Percentiles rank a stretch among this genome's conserved stretches.
Evolutionary conservation across 768 basidiomycete species (phyloP).

Genomic region (Leccinum pellstonianum): DNA sequence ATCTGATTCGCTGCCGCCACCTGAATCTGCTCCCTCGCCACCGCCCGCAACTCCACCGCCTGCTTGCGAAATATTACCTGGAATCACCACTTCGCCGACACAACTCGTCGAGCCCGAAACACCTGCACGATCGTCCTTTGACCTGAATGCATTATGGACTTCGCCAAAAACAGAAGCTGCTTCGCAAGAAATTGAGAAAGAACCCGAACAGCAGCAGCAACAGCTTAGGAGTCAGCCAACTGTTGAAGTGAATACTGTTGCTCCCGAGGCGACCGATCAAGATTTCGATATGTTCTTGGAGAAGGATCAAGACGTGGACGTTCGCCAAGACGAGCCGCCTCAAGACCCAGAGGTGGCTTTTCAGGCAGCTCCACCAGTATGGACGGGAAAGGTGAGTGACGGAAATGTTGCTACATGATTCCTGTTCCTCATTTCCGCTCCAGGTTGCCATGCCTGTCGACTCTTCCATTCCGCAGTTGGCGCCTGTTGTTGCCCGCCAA

Average conservation of each 20-base stretch:
- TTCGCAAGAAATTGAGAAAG: constrained; percentile 19
- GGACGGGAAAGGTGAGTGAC: constrained; percentile 67
- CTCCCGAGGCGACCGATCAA: constrained; percentile 59
- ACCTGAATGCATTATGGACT: constrained; percentile 71
- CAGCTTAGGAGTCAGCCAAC: constrained; percentile 43
- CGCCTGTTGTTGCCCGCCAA: constrained; percentile 68
- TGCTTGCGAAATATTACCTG: constrained; percentile 32
- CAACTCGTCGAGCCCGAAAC: constrained; percentile 41
- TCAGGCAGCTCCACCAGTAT: constrained; percentile 60
- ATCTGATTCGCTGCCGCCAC: constrained; percentile 12
- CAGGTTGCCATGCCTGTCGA: constrained; percentile 83
- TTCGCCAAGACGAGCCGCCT: constrained; percentile 22
- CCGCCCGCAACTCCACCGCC: constrained; percentile 49
- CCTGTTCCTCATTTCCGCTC: constrained; percentile 18
- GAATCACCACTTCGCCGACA: constrained; percentile 22
- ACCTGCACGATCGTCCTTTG: constrained; percentile 56
- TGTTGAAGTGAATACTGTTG: constrained; percentile 42
- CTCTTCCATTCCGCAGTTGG: constrained; percentile 64
- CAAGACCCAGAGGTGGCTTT: constrained; percentile 50
- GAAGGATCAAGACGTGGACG: constrained; percentile 44
- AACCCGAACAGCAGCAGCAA: constrained; percentile 28
- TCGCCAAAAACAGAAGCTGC: constrained; percentile 39
- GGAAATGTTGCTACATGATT: not conserved
- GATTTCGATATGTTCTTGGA: constrained; percentile 89
- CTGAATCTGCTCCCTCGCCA: constrained; percentile 28